Evolutionary conservation across 1,139 yeast species (phyloP).

Genomic region (Yamadazyma epiphylla): DNA sequence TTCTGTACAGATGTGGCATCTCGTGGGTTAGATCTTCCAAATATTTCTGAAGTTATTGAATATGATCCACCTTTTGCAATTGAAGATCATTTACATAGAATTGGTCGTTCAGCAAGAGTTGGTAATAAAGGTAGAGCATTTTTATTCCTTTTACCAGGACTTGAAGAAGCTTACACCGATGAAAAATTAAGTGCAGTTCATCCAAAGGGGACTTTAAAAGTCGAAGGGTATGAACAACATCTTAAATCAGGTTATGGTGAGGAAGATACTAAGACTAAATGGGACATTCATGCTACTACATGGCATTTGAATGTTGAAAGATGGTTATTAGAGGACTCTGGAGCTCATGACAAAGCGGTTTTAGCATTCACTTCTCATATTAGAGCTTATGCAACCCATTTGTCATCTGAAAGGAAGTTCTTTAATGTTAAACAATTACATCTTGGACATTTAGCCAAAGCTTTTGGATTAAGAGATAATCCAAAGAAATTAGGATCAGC

Average conservation of each 20-base stretch:
- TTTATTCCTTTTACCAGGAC: conserved; percentile 79
- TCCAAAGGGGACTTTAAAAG: conserved; percentile 47
- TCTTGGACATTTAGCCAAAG: conserved; percentile 91
- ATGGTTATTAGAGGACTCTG: conserved; percentile 70
- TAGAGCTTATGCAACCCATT: conserved; percentile 96
- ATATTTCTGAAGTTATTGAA: conserved; percentile 61
- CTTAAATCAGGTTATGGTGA: conserved; percentile 44
- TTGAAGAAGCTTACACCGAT: conserved; percentile 79
- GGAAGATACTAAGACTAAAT: conserved; percentile 35
- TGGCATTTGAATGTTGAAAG: conserved; percentile 92
- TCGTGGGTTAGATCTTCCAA: conserved; percentile 68
- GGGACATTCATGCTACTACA: conserved; percentile 96
- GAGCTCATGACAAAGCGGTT: conserved; percentile 58
- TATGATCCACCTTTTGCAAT: conserved; percentile 68
- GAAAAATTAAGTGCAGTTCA: conserved; percentile 50
- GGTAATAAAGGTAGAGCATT: conserved; percentile 64
- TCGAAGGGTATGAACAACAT: conserved; percentile 48
- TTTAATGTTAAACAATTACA: conserved; percentile 82
- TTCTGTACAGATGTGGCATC: conserved; percentile 82
- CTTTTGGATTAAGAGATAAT: conserved; percentile 91
- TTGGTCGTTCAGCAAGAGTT: conserved; percentile 74
- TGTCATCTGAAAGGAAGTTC: conserved; percentile 67
- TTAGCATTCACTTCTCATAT: conserved; percentile 85
- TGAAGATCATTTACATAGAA: conserved; percentile 70
- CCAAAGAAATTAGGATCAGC: conserved; percentile 62